These are phyloP conservation scores for Cystofilobasidium ferigula DNA, from an alignment of 768 basidiomycete genomes.

Conservation along the genomic window DNA sequence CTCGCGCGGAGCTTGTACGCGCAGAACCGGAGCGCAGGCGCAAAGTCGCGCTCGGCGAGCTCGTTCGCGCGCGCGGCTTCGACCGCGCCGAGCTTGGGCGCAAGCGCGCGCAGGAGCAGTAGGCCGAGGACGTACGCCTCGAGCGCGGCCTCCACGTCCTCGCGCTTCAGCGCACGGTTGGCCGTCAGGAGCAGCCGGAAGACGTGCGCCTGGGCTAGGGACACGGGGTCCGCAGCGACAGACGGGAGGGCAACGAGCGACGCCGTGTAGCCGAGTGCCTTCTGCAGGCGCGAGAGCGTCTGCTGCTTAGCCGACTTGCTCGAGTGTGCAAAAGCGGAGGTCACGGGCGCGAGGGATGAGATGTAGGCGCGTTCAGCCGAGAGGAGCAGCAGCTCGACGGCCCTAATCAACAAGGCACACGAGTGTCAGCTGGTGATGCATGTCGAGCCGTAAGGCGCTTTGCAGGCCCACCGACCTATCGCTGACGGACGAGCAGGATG, in stretches of 20 bases:
- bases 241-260: constrained; percentile 53
- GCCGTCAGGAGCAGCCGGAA: constrained; percentile 74
- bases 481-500: too few relatives aligned
- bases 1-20: constrained; percentile 69
- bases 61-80: constrained; percentile 68
- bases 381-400: constrained; percentile 66
- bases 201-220: constrained; percentile 56
- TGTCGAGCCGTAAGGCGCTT: too few relatives aligned
- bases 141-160: constrained; percentile 57
- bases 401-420: too few relatives aligned
- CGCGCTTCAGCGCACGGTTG: constrained; percentile 29
- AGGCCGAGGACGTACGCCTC: constrained; percentile 60
- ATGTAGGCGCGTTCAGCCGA: constrained; percentile 89
- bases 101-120: constrained; percentile 62
- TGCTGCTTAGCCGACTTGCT: constrained; percentile 41
- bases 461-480: too few relatives aligned
- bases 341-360: constrained; percentile 64
- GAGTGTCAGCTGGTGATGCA: too few relatives aligned
- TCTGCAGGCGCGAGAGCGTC: constrained; percentile 59
- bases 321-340: constrained; percentile 44
- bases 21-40: constrained; percentile 80
- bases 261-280: constrained; percentile 64
- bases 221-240: constrained; percentile 41
- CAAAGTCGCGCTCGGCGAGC: constrained; percentile 65
- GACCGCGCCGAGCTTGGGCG: constrained; percentile 58